Base-by-base conservation (phyloP, 768 basidiomycete species). In the Xerocomellus amylosporus region DNA sequence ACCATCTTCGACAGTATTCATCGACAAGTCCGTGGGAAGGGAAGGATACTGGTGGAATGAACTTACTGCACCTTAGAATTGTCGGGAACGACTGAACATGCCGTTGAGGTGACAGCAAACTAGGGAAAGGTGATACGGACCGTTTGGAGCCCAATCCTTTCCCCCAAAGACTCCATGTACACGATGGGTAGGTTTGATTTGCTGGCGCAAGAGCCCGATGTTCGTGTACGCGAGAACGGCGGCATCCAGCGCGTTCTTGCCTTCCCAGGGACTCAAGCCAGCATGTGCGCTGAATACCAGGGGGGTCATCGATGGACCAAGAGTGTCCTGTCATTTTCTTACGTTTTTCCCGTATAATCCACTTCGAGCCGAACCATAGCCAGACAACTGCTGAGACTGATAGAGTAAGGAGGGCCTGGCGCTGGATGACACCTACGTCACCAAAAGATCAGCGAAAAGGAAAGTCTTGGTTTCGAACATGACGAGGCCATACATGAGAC, bases 221-320 rank as follows among this genome's bases (percentile, higher is more conserved):
- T 85, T 88, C 46, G 80, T 87, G 65, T 94, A 93, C 4, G 88
- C 87, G 4, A 91, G 76, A 5, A 93, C 87, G n/a, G 90, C 90
- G 1, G 93, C 93, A 64, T 95, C 92, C 13, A 93, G 71, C 1
- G 91, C 86, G 58, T 93, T 93, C 55, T 76, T 78, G 2, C 90
- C 91, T 67, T 92, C 87, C 90, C 91, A 93, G 22, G 90, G 91
- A 20, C 85, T 86, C 26, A 88, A 73, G 1, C 84, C 84, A 4
- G 88, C 89, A 64, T 90, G 90, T 4, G 90, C 88, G 12, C 88
- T 90, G 51, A 41, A 40, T 13, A 26, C n/a, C 12, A 17, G 30
- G 40, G 45, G 7, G 10, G 26, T 34, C 28, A 53, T 17, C n/a
- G n/a, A 37, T 14, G 20, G 5, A 30, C 8, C 20, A 37, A 31